Base-by-base conservation (phyloP, 2,329 filamentous ascomycete genomes). In the Colletotrichum sp. region DNA sequence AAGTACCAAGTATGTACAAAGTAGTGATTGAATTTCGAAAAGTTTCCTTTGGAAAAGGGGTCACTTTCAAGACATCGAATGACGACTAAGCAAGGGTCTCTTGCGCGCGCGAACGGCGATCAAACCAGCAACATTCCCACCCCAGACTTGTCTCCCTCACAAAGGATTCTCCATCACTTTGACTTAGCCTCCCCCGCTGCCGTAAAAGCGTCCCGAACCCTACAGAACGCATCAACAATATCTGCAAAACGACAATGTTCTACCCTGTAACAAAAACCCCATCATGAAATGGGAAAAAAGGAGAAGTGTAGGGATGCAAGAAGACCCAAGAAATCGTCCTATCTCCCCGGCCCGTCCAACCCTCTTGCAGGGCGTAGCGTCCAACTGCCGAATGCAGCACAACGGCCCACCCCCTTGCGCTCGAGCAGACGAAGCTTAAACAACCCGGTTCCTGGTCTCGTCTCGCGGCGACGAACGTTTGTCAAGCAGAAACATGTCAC, bases 401-500 rank as follows among this genome's bases (percentile, higher is more conserved):
- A 61, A 36, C 60, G 26, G 28, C 32, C 26, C 32, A 52, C 68
- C 32, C 18, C 60, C 13, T 14, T 61, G 52, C 52, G n/a, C 28
- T 18, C 52, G 66, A 32, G n/a, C 28, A 61, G 59, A 32, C 18
- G 55, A 64, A 68, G 73, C 39, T 68, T 73, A 34, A 59, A 68
- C 43, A 67, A 5, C 57, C 63, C 21, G 21, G 32, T 43, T 48
- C 69, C 55, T 68, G 63, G 69, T 52, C 14, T 36, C 32, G 73
- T 59, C 14, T 36, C 26, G 73, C 39, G 39, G 69, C 69, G 73
- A 75, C 14, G 57, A 68, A 68, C 64, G 69, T 73, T 75, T 75
- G 55, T 59, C 63, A n/a, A 18, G 69, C 64, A n/a, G 32, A 72
- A 72, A 72, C 69, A 72, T 72, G 73, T 55, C 63, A 72, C 69